Conservation (phyloP, 1,284 basidiomycete genomes). For the Apiotrichum domesticum region DNA sequence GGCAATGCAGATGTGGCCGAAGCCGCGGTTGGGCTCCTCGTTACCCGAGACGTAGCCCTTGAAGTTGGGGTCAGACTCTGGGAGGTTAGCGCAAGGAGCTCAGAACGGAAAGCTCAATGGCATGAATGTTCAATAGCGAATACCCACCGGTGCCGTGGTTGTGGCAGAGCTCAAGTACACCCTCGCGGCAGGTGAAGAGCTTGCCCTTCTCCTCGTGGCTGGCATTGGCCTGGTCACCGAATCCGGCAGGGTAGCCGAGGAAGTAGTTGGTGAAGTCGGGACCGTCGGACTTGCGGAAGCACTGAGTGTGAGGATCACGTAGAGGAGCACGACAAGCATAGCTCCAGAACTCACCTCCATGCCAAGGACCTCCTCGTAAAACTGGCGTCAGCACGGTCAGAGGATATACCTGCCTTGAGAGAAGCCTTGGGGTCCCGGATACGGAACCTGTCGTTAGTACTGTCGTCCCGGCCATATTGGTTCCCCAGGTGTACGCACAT, state of each 20-base stretch:
- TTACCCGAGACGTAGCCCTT: constrained; percentile 77
- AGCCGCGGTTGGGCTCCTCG: constrained; percentile 69
- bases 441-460: constrained; percentile 63
- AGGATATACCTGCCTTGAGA: constrained; percentile 9
- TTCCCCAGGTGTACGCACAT: constrained; percentile 20
- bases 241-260: constrained; percentile 39
- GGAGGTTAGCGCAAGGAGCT: no score
- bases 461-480: constrained; percentile 32
- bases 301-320: constrained; percentile 5
- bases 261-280: constrained; percentile 47
- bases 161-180: constrained; percentile 76
- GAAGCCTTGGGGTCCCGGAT: constrained; percentile 81
- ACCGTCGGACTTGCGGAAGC: constrained; percentile 40
- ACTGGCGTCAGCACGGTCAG: constrained; percentile 37
- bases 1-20: constrained; percentile 74
- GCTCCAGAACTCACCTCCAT: constrained; percentile 58
- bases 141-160: constrained; percentile 71
- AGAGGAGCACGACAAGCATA: background rate
- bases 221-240: constrained; percentile 28
- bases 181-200: constrained; percentile 38
- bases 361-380: constrained; percentile 73
- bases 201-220: constrained; percentile 40
- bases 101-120: no score
- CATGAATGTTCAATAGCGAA: no score
- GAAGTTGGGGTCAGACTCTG: constrained; percentile 64